phyloP scores from a whole-genome alignment of 345 rosid species.

The Dovyalis caffra region DNA sequence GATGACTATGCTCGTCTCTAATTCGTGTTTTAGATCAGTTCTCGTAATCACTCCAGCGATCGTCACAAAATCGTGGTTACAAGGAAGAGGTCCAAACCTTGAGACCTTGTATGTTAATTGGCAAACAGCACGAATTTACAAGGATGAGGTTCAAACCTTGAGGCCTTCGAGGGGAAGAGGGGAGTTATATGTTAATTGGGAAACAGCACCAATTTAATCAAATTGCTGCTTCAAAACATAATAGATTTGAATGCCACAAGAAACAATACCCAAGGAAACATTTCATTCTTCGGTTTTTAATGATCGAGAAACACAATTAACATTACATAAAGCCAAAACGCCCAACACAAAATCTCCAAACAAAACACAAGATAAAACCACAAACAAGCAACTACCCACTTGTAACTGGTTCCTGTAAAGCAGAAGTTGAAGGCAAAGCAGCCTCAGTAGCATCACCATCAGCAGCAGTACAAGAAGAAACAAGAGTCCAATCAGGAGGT shows the following conservation, averaged over 20 bases:
- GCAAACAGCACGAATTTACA: too few relatives aligned
- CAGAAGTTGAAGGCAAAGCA: conserved; percentile 18
- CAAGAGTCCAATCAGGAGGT: conserved; percentile 30
- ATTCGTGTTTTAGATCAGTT: not conserved
- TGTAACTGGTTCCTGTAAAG: conserved; percentile 19
- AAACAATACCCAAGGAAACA: not conserved
- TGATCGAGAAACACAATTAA: not conserved
- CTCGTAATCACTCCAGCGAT: too few relatives aligned
- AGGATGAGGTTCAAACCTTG: not conserved
- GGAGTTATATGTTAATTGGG: not conserved
- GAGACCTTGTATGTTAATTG: too few relatives aligned
- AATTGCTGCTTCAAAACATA: too few relatives aligned
- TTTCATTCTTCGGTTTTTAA: not conserved
- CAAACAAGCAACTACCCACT: conserved; percentile 28
- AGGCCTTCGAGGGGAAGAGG: not conserved
- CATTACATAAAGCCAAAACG: conserved; percentile 8
- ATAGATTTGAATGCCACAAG: too few relatives aligned
- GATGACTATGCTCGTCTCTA: not conserved
- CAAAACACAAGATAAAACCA: conserved; percentile 6
- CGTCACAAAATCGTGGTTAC: not conserved
- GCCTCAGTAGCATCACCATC: conserved; percentile 1
- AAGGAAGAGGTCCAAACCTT: too few relatives aligned
- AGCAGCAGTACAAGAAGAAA: conserved; percentile 9
- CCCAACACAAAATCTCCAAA: conserved; percentile 8
- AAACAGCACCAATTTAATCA: not conserved